phyloP scores from a whole-genome alignment of 352 stramenopile genomes.

The Phytophthora rubi region DNA sequence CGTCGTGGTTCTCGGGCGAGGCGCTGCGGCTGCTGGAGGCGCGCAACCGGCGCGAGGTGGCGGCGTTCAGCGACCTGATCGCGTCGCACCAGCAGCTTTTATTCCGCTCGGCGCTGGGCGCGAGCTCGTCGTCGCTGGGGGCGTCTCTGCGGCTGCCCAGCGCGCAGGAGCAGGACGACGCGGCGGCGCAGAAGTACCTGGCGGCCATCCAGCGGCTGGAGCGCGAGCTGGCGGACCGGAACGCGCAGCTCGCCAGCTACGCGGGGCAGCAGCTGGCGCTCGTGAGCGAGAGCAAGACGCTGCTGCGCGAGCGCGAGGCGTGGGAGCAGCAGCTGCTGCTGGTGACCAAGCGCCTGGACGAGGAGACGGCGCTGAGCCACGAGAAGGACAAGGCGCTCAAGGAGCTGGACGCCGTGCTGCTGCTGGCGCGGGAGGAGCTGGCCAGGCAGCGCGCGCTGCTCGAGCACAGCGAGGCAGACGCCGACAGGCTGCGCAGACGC shows the following conservation, averaged over 20 bases:
- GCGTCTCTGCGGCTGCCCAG: conserved; percentile 19
- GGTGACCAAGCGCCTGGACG: conserved; percentile 62
- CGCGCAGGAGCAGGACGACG: conserved; percentile 34
- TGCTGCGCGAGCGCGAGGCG: conserved; percentile 66
- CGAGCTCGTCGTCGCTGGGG: conserved; percentile 24
- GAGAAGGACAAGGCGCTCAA: conserved; percentile 77
- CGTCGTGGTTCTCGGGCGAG: conserved; percentile 42
- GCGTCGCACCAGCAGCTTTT: conserved; percentile 77
- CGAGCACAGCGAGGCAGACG: conserved; percentile 57
- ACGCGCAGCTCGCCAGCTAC: conserved; percentile 59
- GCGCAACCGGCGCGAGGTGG: conserved; percentile 69
- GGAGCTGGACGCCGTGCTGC: conserved; percentile 62
- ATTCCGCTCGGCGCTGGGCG: conserved; percentile 39
- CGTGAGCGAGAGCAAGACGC: conserved; percentile 77
- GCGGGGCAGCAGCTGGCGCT: conserved; percentile 67
- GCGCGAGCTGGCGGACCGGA: conserved; percentile 70
- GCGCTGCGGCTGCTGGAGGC: conserved; percentile 64
- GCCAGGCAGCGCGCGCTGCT: conserved; percentile 58
- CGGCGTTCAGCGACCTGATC: conserved; percentile 64
- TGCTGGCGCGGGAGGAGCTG: conserved; percentile 62
- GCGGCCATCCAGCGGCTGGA: conserved; percentile 73
- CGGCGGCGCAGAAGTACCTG: conserved; percentile 55
- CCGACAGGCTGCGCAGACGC: conserved; percentile 42
- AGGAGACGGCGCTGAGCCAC: conserved; percentile 65
- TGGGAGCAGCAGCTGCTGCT: conserved; percentile 64